phyloP scores from a whole-genome alignment of 2,329 filamentous ascomycete genomes.

The Fusarium palustre region DNA sequence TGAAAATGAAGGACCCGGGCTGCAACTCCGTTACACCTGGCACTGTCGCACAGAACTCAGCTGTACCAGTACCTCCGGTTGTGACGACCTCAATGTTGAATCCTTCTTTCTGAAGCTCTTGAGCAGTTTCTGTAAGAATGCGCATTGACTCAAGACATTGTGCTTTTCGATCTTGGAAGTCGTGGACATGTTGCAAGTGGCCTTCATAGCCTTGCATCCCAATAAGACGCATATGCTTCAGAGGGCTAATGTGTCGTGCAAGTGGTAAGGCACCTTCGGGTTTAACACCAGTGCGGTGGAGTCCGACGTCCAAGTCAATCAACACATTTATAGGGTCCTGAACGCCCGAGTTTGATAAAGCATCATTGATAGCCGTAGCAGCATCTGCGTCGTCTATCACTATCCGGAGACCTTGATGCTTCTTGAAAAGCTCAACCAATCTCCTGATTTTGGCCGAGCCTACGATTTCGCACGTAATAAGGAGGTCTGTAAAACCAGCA shows the following conservation, averaged over 20 bases:
- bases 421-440: conserved; percentile 28
- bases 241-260: conserved; percentile 10
- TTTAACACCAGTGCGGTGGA: conserved; percentile 15
- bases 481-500: conserved; percentile 34
- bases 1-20: conserved; percentile 67
- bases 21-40: conserved; percentile 65
- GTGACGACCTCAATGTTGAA: conserved; percentile 30
- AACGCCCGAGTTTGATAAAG: conserved; percentile 1
- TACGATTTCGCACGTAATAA: conserved; percentile 40
- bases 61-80: conserved; percentile 36
- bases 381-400: conserved; percentile 28
- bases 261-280: conserved; percentile 7
- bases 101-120: neutral
- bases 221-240: conserved; percentile 24
- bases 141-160: conserved; percentile 34
- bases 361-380: conserved; percentile 25
- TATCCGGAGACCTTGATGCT: conserved; percentile 13
- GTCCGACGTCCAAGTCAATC: conserved; percentile 36
- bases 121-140: conserved; percentile 20
- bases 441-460: conserved; percentile 21
- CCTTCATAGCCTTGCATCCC: conserved; percentile 39
- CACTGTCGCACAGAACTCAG: conserved; percentile 63
- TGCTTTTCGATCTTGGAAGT: conserved; percentile 25
- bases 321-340: conserved; percentile 19
- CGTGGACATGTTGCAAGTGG: conserved; percentile 33